phyloP scores from a whole-genome alignment of 139 green algal species.

The Coccomyxa sp. region DNA sequence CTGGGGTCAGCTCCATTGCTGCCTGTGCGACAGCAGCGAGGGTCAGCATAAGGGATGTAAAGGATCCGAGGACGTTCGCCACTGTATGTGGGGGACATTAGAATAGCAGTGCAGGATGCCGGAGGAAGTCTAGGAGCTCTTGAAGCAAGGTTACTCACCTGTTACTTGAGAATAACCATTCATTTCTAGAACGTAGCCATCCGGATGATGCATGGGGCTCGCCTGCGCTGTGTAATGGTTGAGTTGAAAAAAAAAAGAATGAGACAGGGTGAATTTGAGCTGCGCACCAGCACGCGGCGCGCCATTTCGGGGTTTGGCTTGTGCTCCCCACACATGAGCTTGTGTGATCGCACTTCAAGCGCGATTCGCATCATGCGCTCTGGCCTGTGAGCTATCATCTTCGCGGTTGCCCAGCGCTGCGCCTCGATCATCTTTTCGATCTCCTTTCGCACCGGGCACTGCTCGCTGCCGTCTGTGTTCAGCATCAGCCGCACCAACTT shows the following conservation, averaged over 20 bases:
- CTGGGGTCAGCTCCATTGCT: background rate
- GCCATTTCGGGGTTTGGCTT: background rate
- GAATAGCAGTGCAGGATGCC: background rate
- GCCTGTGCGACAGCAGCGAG: background rate
- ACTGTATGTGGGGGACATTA: background rate
- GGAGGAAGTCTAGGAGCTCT: too few species aligned
- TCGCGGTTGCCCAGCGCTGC: background rate
- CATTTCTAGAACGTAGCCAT: too few species aligned
- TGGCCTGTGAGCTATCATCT: background rate
- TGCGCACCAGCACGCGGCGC: background rate
- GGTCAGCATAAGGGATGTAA: too few species aligned
- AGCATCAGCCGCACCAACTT: background rate
- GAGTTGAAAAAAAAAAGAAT: background rate
- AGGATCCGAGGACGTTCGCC: too few species aligned
- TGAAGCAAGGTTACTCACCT: too few species aligned
- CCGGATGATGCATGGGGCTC: too few species aligned
- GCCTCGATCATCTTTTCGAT: background rate
- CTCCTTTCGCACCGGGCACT: background rate
- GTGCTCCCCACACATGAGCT: too few species aligned
- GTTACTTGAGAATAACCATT: too few species aligned
- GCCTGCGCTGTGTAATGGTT: too few species aligned
- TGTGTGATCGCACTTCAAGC: background rate
- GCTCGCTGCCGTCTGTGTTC: background rate
- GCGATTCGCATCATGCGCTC: background rate
- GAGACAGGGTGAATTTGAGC: background rate